A percentile compares a stretch with the other conserved stretches of the same genome.
Conservation (phyloP, 2,329 filamentous ascomycete species). For the Exophiala sideris region DNA sequence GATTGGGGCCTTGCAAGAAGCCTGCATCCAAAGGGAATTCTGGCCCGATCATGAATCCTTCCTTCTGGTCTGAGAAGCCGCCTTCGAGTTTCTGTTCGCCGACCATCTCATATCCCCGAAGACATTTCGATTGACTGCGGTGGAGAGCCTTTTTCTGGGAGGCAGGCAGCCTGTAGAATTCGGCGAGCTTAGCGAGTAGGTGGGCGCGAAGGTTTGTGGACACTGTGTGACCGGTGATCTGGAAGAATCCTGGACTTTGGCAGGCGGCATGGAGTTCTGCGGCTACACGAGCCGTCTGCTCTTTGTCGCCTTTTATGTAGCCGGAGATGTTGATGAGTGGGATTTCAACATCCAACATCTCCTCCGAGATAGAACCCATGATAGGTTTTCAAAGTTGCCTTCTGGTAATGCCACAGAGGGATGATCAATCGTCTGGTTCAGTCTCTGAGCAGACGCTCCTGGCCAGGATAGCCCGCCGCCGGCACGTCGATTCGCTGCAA, state of each 20-base stretch:
- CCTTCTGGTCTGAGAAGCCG: constrained; percentile 40
- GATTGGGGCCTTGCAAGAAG: constrained; percentile 18
- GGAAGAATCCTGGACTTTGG: constrained; percentile 1
- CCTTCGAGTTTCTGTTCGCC: constrained; percentile 4
- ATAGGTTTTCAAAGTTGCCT: no score
- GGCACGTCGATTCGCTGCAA: no score
- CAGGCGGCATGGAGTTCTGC: constrained; percentile 62
- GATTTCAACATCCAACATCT: constrained; percentile 70
- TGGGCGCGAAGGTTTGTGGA: not conserved
- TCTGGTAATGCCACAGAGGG: no score
- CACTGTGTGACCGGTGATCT: constrained; percentile 1
- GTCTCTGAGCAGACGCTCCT: no score
- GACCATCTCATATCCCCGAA: constrained; percentile 4
- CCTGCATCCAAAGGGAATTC: constrained; percentile 38
- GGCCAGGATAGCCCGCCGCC: no score
- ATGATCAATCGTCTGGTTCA: no score
- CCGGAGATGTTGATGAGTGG: not conserved
- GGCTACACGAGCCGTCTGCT: constrained; percentile 72
- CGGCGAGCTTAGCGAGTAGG: not conserved
- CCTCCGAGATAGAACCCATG: constrained; percentile 45
- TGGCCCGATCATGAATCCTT: constrained; percentile 44
- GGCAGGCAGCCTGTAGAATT: constrained; percentile 1
- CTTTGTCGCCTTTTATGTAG: constrained; percentile 75
- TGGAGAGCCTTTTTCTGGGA: not conserved
- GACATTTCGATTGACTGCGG: not conserved